Base-by-base conservation (phyloP, 768 basidiomycete genomes). In the Collybia sordida region DNA sequence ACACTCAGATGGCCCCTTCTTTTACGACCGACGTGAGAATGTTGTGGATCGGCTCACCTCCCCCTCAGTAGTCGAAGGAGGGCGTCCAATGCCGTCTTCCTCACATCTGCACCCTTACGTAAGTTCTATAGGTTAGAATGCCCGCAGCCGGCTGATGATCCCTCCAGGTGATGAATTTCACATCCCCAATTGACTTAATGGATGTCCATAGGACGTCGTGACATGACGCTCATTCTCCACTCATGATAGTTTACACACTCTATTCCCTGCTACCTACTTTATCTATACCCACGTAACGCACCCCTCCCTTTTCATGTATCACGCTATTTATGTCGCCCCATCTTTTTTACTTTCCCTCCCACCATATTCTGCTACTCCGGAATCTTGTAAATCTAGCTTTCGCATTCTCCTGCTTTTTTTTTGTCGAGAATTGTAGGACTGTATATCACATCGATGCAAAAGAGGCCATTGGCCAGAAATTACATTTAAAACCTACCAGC, bases 31-130 rank as follows among this genome's bases (percentile, higher is more conserved):
- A 34, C 58, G 59, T 14, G 56, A 57, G 24, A 43, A 24, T 24
- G 14, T 46, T 38, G 35, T 17, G 42, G 47, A 42, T 44, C 48
- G 50, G 58, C 19, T 41, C 24, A 38, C 19, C 15, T 53, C 25
- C 18, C 36, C 45, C 17, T 21, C 46, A 47, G 4, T 31, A 37
- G 14, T 31, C 11, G 31, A 31, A 31, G 14, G 9, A 11, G 31
- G 31, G 3, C 31, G 31, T 12, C 39, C 46, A 14, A 42, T 44
- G 21, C 37, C 43, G 45, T 48, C 57, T 6, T 55, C 62, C 34
- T 63, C 65, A 18, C 61, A 63, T 18, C 55, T 76, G n/a, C 74
- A 75, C 62, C 74, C 72, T 49, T 78, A 74, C 56, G 75, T 75
- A 48, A 61, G 71, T 58, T 23, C 4, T 36, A n/a, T 7, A 18